Conservation (phyloP, 768 basidiomycete genomes). For the Glaciozyma antarctica region DNA sequence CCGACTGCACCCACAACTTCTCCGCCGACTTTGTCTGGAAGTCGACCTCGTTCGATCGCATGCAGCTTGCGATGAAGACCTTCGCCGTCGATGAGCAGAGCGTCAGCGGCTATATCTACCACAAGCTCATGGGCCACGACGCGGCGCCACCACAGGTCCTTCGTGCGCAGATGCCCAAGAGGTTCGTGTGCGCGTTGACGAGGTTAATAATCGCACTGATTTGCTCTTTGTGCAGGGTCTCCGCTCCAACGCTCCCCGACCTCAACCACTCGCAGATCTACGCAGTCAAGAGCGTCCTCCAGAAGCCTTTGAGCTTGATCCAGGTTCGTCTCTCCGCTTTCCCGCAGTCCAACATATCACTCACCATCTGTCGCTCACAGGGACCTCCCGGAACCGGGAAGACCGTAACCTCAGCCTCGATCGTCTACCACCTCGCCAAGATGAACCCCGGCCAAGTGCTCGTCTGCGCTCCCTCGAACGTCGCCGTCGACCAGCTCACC, state of each 20-base stretch:
- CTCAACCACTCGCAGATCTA: slow-evolving; percentile 99
- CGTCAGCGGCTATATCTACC: slow-evolving; percentile 98
- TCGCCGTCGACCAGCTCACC: slow-evolving; percentile 96
- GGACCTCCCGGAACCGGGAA: slow-evolving; percentile 96
- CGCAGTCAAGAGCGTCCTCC: slow-evolving; percentile 95
- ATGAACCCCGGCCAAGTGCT: slow-evolving; percentile 96
- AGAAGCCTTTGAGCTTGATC: slow-evolving; percentile 94
- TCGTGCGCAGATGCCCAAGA: slow-evolving; percentile 80
- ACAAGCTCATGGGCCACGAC: slow-evolving; percentile 95
- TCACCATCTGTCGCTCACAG: slow-evolving; percentile 24
- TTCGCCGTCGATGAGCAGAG: slow-evolving; percentile 99
- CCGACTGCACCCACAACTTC: slow-evolving; percentile 87
- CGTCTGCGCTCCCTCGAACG: slow-evolving; percentile 97
- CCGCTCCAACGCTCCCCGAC: slow-evolving; percentile 92
- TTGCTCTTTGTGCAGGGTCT: slow-evolving; percentile 48
- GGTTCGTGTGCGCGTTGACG: slow-evolving; percentile 37
- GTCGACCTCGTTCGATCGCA: slow-evolving; percentile 96
- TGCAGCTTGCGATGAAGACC: slow-evolving; percentile 99
- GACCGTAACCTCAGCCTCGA: slow-evolving; percentile 97
- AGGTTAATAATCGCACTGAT: neutral
- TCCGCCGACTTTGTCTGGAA: slow-evolving; percentile 99
- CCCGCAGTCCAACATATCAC: neutral
- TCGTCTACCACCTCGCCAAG: slow-evolving; percentile 96
- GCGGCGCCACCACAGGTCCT: slow-evolving; percentile 73
- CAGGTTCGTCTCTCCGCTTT: slow-evolving; percentile 46